phyloP scores from a whole-genome alignment of 805 yeast species.

The Diddensiella santjacobensis region DNA sequence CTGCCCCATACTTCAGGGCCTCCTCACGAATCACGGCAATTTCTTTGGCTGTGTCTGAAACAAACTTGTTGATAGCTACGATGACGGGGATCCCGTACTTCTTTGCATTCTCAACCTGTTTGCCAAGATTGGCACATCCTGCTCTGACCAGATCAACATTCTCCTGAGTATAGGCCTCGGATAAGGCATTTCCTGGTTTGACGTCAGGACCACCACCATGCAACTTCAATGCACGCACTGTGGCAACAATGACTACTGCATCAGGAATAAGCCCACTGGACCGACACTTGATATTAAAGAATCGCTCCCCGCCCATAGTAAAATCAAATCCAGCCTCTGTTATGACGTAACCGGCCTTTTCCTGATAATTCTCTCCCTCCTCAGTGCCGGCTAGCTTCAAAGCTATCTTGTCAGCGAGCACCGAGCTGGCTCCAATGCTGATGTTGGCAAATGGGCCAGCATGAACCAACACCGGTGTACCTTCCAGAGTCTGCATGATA shows the following conservation, averaged over 20 bases:
- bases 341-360: conserved; percentile 71
- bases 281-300: conserved; percentile 92
- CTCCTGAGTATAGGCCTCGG: conserved; percentile 76
- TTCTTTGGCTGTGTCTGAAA: conserved; percentile 76
- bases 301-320: conserved; percentile 99
- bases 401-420: conserved; percentile 89
- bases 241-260: conserved; percentile 89
- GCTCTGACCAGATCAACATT: conserved; percentile 70
- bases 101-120: conserved; percentile 84
- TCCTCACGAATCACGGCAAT: conserved; percentile 73
- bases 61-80: conserved; percentile 88
- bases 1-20: conserved; percentile 85
- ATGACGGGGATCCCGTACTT: conserved; percentile 88
- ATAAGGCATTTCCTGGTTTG: conserved; percentile 86
- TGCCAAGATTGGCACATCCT: conserved; percentile 85
- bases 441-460: conserved; percentile 99
- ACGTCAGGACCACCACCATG: conserved; percentile 98
- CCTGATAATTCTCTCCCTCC: conserved; percentile 37
- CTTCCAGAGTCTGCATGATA: conserved; percentile 95
- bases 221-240: conserved; percentile 90
- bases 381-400: conserved; percentile 79
- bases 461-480: conserved; percentile 97
- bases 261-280: conserved; percentile 89
- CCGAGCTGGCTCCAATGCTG: conserved; percentile 94
- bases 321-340: conserved; percentile 98